Base-by-base conservation (phyloP, 1,139 yeast genomes). In the Meyerozyma guilliermondii region DNA sequence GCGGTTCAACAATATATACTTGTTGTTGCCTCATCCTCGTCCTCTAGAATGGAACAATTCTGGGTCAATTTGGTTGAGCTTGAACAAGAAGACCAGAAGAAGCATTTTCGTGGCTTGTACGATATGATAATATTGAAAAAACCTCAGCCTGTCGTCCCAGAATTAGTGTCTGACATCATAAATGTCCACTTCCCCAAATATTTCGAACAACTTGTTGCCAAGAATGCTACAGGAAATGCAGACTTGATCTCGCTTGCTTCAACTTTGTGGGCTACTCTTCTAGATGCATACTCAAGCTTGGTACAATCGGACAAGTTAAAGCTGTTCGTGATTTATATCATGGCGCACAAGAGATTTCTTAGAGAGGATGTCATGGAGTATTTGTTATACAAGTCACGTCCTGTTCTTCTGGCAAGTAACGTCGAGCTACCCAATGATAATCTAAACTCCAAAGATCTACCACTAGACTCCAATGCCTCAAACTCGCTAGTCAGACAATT, bases 51-150 rank as follows among this genome's bases (percentile, higher is more conserved):
- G 17, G 41, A 44, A 14, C 41, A 43, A 18, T 53, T 57, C 41
- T 56, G 58, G 51, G 35, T 39, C 18, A 31, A 46, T 26, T 45
- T 58, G 33, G 42, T 45, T 9, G 45, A 47, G n/a, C 39, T 52
- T 28, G 37, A 47, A 11, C 39, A 37, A 5, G 38, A 30, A 7
- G 40, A 43, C 20, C 61, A 57, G 42, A 37, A 45, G 10, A 40
- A 42, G 13, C 55, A 54, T 46, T 39, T 57, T 16, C 39, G 44
- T 28, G 41, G 39, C 16, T 43, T 39, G 38, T 48, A 35, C 20
- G 34, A 24, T 14, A 16, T 33, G 16, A 22, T 33, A 8, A 10
- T 33, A 2, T 33, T 33, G 26, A 33, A 33, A 17, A 33, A 33
- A 18, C 36, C 36, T 13, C 24, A 18, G 4, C 13, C 36, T 5